Percentiles rank a stretch among this genome's conserved stretches.
These are phyloP conservation scores for Mixia osmundae DNA, from an alignment of 1,284 basidiomycete species.

Conservation along the genomic window DNA sequence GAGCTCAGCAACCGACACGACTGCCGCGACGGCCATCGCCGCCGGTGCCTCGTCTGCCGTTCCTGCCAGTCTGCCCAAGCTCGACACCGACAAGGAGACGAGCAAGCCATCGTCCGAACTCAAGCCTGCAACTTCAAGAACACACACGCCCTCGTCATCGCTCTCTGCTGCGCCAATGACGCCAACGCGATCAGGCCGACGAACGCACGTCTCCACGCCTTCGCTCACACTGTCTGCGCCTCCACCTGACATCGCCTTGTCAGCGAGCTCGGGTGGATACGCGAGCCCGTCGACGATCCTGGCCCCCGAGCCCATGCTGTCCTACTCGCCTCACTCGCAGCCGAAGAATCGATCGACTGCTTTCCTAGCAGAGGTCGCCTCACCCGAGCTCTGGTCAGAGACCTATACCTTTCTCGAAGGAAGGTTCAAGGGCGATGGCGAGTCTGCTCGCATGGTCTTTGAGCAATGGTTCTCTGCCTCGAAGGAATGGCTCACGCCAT, in stretches of 20 bases:
- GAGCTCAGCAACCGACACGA: slow-evolving; percentile 4
- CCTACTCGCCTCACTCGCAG: not conserved
- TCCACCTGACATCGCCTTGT: not conserved
- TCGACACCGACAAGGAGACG: not conserved
- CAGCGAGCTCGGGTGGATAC: not conserved
- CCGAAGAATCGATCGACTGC: not conserved
- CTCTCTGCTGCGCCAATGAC: slow-evolving; percentile 3
- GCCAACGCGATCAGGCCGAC: not conserved
- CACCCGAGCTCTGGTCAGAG: slow-evolving; percentile 1
- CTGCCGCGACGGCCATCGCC: slow-evolving; percentile 1
- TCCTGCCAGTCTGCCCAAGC: no score
- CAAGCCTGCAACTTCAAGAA: no score
- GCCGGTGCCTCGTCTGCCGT: no score
- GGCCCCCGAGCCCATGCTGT: slow-evolving; percentile 1
- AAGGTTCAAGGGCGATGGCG: slow-evolving; percentile 5
- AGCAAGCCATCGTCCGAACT: not conserved
- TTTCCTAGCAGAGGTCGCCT: not conserved
- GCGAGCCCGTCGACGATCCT: slow-evolving; percentile 7
- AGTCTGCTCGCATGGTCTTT: slow-evolving; percentile 15
- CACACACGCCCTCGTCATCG: no score
- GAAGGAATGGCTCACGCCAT: slow-evolving; percentile 17
- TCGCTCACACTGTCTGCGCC: slow-evolving; percentile 1
- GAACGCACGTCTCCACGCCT: not conserved
- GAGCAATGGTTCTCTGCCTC: slow-evolving; percentile 16
- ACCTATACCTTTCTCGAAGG: not conserved